These are phyloP conservation scores for Penicillium sp. DNA, from an alignment of 2,329 filamentous ascomycete genomes.

Conservation along the genomic window DNA sequence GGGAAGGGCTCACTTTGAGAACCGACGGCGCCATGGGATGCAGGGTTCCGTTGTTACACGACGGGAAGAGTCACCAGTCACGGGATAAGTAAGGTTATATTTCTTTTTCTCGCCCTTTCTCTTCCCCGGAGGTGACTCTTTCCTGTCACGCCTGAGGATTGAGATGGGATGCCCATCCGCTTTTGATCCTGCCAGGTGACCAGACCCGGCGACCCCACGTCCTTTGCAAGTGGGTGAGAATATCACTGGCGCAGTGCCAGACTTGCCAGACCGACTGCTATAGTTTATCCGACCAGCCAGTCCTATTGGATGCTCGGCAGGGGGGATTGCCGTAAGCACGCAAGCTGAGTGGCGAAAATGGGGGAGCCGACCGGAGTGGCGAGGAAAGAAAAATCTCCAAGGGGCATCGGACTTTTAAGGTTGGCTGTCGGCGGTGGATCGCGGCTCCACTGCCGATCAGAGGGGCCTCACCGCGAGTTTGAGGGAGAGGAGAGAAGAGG, in stretches of 20 bases:
- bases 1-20: not conserved
- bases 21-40: conserved; percentile 7
- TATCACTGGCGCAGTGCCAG: not conserved
- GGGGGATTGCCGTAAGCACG: conserved; percentile 1
- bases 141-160: no score
- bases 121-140: not conserved
- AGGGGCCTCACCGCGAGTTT: conserved; percentile 13
- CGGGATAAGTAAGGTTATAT: not conserved
- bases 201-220: not conserved
- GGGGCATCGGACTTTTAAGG: conserved; percentile 16
- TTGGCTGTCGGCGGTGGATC: conserved; percentile 20
- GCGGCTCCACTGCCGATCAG: conserved; percentile 18
- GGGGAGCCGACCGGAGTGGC: conserved; percentile 4
- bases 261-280: not conserved
- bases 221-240: not conserved
- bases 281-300: not conserved
- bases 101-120: not conserved
- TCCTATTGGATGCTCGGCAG: conserved; percentile 2
- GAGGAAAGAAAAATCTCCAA: not conserved
- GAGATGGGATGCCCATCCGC: no score
- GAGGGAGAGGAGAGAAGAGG: not conserved
- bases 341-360: conserved; percentile 3
- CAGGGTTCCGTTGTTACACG: conserved; percentile 14
- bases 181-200: not conserved
- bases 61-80: conserved; percentile 4